Conservation (phyloP, 1,284 basidiomycete genomes). For the Xerocomus minutiporus region DNA sequence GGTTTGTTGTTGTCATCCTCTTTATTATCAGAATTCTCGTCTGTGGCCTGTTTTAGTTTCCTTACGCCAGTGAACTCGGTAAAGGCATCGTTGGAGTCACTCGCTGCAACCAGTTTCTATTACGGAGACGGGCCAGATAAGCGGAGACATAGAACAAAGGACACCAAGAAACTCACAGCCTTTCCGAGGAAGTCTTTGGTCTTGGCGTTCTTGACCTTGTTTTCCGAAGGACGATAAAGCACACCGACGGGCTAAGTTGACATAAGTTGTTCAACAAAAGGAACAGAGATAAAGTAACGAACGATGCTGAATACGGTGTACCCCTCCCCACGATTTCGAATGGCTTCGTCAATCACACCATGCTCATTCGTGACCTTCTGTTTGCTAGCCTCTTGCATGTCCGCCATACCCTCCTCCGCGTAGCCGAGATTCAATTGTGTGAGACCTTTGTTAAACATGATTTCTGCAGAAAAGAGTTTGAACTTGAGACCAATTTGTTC, state of each 20-base stretch:
- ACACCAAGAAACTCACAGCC: conserved; percentile 50
- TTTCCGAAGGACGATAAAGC: conserved; percentile 80
- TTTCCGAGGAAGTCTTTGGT: conserved; percentile 86
- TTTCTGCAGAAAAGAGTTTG: conserved; percentile 78
- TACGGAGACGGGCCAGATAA: conserved; percentile 1
- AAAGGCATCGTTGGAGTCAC: conserved; percentile 66
- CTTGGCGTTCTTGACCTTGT: conserved; percentile 80
- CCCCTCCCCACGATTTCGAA: conserved; percentile 69
- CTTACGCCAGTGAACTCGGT: conserved; percentile 76
- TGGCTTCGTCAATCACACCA: conserved; percentile 85
- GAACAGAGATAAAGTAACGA: conserved; percentile 30
- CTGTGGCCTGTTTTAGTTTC: conserved; percentile 50
- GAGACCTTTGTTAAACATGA: conserved; percentile 83
- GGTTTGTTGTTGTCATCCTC: not conserved
- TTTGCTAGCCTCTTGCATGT: conserved; percentile 63
- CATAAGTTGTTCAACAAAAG: conserved; percentile 3
- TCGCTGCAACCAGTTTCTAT: conserved; percentile 71
- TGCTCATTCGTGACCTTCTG: conserved; percentile 80
- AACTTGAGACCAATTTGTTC: conserved; percentile 88
- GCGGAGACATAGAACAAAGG: not conserved
- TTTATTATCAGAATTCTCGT: not conserved
- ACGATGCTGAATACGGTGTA: conserved; percentile 87
- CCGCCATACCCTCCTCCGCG: conserved; percentile 57
- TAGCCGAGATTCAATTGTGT: conserved; percentile 61
- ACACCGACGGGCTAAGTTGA: conserved; percentile 69